Percentiles rank a stretch among this genome's conserved stretches.
phyloP scores from a whole-genome alignment of 495 filamentous ascomycete species.

The Penicillium alfredii region DNA sequence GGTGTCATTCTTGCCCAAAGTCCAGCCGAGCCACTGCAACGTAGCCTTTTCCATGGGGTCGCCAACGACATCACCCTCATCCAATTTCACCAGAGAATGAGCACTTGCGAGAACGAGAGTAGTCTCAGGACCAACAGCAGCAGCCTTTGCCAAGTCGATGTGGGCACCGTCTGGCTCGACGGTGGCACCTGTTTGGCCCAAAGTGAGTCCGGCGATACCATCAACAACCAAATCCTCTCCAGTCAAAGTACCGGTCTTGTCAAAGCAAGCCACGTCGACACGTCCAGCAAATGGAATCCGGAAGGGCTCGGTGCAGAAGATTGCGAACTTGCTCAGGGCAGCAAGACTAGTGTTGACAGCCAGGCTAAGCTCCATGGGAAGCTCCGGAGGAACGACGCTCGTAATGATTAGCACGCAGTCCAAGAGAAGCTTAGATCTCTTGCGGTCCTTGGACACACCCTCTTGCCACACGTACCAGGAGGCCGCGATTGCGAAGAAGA shows the following conservation, averaged over 20 bases:
- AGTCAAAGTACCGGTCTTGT: conserved; percentile 96
- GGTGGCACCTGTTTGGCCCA: conserved; percentile 60
- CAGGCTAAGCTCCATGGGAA: conserved; percentile 96
- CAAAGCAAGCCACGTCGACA: conserved; percentile 95
- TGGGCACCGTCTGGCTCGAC: conserved; percentile 75
- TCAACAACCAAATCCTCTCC: conserved; percentile 97
- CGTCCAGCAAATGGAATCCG: conserved; percentile 96
- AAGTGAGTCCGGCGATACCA: conserved; percentile 82
- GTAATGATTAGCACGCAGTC: conserved; percentile 98
- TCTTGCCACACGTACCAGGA: conserved; percentile 99
- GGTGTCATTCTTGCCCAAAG: conserved; percentile 77
- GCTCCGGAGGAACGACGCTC: conserved; percentile 92
- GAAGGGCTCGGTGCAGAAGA: conserved; percentile 99
- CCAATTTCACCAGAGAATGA: conserved; percentile 89
- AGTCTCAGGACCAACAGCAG: conserved; percentile 65
- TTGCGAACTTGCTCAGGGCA: conserved; percentile 86
- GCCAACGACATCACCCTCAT: conserved; percentile 95
- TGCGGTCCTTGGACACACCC: conserved; percentile 85
- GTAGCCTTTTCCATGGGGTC: conserved; percentile 99
- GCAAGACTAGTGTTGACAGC: conserved; percentile 99
- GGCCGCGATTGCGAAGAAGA: conserved; percentile 92
- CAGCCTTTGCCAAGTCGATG: conserved; percentile 60
- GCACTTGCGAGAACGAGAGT: conserved; percentile 92
- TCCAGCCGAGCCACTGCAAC: conserved; percentile 82
- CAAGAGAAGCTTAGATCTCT: conserved; percentile 92